These are phyloP conservation scores for Epichloe bromicola DNA, from an alignment of 2,329 filamentous ascomycete genomes.

Conservation along the genomic window DNA sequence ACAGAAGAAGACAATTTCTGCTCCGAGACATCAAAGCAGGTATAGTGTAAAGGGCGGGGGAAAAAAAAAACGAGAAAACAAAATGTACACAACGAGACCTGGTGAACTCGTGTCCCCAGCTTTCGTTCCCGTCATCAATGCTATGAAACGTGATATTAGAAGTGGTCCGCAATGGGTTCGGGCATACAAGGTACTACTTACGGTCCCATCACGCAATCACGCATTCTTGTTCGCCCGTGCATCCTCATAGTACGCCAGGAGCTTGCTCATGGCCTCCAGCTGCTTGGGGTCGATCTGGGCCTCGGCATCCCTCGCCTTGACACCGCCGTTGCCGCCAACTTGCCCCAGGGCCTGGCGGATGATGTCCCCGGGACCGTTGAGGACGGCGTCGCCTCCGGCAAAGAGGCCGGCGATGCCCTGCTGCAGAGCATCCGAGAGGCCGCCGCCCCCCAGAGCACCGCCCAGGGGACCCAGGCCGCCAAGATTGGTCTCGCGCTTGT, in stretches of 20 bases:
- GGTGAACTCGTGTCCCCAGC: too few relatives aligned
- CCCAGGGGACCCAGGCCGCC: neutral
- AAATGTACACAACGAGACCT: too few relatives aligned
- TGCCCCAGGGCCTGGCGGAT: neutral
- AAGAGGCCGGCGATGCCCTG: neutral
- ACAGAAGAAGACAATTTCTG: neutral
- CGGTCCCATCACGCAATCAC: too few relatives aligned
- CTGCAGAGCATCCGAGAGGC: neutral
- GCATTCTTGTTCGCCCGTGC: neutral
- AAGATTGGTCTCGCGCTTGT: neutral
- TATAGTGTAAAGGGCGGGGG: too few relatives aligned
- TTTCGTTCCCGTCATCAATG: too few relatives aligned
- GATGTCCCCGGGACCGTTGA: neutral
- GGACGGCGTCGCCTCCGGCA: neutral
- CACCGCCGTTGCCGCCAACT: neutral
- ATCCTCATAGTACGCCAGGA: neutral
- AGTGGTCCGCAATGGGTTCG: too few relatives aligned
- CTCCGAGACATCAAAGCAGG: too few relatives aligned
- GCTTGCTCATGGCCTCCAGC: neutral
- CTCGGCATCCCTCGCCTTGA: neutral
- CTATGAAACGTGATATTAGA: too few relatives aligned
- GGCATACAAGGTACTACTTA: too few relatives aligned
- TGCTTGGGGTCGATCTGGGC: neutral
- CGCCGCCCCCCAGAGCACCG: neutral
- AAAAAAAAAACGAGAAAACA: too few relatives aligned